Evolutionary conservation across 108 stramenopile species (phyloP).

Genomic region (Conticribra guillardii): DNA sequence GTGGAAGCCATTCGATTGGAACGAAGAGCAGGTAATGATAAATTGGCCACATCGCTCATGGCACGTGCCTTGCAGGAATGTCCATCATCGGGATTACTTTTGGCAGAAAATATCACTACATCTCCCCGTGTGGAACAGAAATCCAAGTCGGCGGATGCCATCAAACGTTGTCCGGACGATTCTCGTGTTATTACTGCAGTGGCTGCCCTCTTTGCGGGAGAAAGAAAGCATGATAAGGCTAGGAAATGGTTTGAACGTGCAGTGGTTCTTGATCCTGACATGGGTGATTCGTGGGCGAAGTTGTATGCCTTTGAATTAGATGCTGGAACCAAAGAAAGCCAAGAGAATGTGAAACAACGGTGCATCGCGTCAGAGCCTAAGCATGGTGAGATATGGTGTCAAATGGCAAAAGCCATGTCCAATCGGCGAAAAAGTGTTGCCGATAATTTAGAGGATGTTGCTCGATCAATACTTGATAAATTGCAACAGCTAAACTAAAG

Average conservation of each 20-base stretch:
- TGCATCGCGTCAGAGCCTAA: constrained; percentile 90
- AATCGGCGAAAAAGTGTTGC: constrained; percentile 64
- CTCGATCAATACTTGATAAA: constrained; percentile 39
- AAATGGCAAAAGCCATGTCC: constrained; percentile 76
- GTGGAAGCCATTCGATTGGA: constrained; percentile 93
- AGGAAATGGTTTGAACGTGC: constrained; percentile 97
- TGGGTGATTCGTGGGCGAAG: constrained; percentile 94
- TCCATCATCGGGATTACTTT: constrained; percentile 87
- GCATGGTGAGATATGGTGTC: constrained; percentile 93
- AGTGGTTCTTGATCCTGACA: constrained; percentile 81
- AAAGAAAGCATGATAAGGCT: constrained; percentile 92
- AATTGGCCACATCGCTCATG: constrained; percentile 88
- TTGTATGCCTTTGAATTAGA: constrained; percentile 90
- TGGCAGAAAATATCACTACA: constrained; percentile 88
- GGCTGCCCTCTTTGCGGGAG: constrained; percentile 90
- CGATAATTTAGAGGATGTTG: constrained; percentile 67
- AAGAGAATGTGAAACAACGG: constrained; percentile 67
- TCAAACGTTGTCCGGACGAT: constrained; percentile 92
- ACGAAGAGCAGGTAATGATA: constrained; percentile 80
- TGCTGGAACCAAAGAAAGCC: constrained; percentile 67
- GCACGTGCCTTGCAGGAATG: constrained; percentile 96
- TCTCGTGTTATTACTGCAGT: constrained; percentile 90
- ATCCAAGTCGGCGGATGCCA: constrained; percentile 89
- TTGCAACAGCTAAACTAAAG: constrained; percentile 28
- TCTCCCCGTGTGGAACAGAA: constrained; percentile 90